These are phyloP conservation scores for Salix caprea DNA, from an alignment of 345 rosid genomes.

Conservation along the genomic window DNA sequence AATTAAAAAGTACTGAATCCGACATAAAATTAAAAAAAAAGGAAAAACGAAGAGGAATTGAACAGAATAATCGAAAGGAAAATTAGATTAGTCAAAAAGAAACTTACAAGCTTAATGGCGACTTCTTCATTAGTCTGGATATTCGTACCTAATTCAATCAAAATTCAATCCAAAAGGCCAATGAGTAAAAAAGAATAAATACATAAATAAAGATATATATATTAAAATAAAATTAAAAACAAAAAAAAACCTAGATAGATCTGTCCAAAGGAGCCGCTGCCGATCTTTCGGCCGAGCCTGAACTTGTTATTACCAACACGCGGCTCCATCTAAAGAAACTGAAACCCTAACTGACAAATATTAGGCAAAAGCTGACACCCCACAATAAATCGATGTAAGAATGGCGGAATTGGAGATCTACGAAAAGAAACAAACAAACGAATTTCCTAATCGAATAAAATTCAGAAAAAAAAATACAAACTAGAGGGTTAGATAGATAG, in stretches of 20 bases:
- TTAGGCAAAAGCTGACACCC: neutral
- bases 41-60: neutral
- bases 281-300: constrained; percentile 91
- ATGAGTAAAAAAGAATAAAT: neutral
- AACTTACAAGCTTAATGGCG: constrained; percentile 92
- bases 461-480: neutral
- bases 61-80: neutral
- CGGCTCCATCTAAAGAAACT: constrained; percentile 56
- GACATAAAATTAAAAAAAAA: neutral
- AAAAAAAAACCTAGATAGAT: constrained; percentile 80
- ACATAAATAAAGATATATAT: no score
- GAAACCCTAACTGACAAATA: neutral
- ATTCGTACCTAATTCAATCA: constrained; percentile 55
- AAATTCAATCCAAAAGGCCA: neutral
- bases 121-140: constrained; percentile 91
- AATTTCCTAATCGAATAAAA: neutral
- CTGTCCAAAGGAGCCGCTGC: constrained; percentile 99
- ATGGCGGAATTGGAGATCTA: neutral
- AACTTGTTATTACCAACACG: constrained; percentile 79
- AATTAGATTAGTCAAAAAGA: neutral
- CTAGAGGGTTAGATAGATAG: neutral
- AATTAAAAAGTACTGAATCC: neutral
- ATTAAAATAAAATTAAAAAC: neutral
- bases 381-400: neutral
- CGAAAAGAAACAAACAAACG: neutral